Evolutionary conservation across 192 early-diverging fungal genomes (phyloP).

Genomic region (Rhizoclosmatium globosum): DNA sequence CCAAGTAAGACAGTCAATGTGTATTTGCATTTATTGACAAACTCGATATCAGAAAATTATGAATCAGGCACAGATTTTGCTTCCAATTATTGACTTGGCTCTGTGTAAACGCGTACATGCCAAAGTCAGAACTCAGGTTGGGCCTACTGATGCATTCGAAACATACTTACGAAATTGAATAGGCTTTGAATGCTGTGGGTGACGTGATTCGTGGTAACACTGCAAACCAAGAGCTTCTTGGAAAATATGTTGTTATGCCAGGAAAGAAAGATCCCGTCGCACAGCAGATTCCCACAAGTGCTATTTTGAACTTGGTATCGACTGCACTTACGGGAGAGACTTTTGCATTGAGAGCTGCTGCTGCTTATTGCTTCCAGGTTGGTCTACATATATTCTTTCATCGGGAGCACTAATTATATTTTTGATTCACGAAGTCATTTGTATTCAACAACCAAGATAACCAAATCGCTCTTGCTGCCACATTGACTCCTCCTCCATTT

Average conservation of each 20-base stretch:
- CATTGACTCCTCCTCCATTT: slow-evolving; percentile 79
- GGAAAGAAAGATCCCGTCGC: slow-evolving; percentile 44
- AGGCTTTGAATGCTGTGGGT: slow-evolving; percentile 84
- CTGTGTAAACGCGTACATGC: slow-evolving; percentile 79
- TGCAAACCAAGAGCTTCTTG: slow-evolving; percentile 80
- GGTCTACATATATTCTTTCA: not conserved
- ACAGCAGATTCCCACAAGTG: slow-evolving; percentile 67
- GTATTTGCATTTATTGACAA: not conserved
- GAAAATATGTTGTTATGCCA: slow-evolving; percentile 71
- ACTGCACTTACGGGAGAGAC: slow-evolving; percentile 73
- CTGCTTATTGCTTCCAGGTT: slow-evolving; percentile 81
- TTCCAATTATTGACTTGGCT: slow-evolving; percentile 80
- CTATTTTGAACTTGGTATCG: slow-evolving; percentile 81
- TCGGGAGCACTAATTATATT: not conserved
- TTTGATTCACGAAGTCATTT: slow-evolving; percentile 64
- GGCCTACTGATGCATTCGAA: not conserved
- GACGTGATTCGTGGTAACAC: slow-evolving; percentile 82
- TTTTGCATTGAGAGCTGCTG: slow-evolving; percentile 81
- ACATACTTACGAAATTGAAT: not conserved
- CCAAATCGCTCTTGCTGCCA: slow-evolving; percentile 87
- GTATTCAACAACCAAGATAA: slow-evolving; percentile 83
- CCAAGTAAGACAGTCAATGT: slow-evolving; percentile 63
- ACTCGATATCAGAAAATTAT: slow-evolving; percentile 72
- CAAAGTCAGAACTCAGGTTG: slow-evolving; percentile 73
- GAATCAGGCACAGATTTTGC: slow-evolving; percentile 81